These are phyloP conservation scores for Microsporum audouinii DNA, from an alignment of 2,329 filamentous ascomycete genomes.

Conservation along the genomic window DNA sequence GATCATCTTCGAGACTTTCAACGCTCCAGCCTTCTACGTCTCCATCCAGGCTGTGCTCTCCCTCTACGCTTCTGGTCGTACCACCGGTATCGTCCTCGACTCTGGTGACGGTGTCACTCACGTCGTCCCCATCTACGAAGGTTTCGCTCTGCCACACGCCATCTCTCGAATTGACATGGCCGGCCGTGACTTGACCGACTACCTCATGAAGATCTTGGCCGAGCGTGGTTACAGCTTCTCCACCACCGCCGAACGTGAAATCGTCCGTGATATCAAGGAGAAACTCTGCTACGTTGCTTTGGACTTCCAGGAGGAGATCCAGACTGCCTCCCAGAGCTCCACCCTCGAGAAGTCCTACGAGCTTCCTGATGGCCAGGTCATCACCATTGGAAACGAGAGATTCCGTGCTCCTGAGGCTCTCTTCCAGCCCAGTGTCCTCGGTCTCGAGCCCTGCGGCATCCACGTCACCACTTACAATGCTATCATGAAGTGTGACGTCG, in stretches of 20 bases:
- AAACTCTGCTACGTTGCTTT: conserved; percentile 99
- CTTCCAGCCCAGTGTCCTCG: conserved; percentile 96
- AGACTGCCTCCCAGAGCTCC: conserved; percentile 98
- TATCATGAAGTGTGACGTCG: conserved; percentile 99
- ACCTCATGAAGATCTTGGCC: conserved; percentile 98
- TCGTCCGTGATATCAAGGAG: conserved; percentile 99
- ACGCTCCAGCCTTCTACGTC: conserved; percentile 99
- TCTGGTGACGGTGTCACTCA: conserved; percentile 99
- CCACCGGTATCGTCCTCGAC: conserved; percentile 99
- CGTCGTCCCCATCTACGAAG: conserved; percentile 99
- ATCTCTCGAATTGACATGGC: conserved; percentile 99
- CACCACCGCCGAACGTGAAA: conserved; percentile 99
- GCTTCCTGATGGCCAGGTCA: conserved; percentile 98
- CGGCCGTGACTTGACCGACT: conserved; percentile 98
- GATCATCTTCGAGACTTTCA: conserved; percentile 99
- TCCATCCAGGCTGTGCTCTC: conserved; percentile 99
- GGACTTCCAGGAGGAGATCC: conserved; percentile 99
- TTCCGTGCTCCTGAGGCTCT: conserved; percentile 99
- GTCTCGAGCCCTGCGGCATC: conserved; percentile 97
- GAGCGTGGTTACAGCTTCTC: conserved; percentile 99
- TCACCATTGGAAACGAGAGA: conserved; percentile 99
- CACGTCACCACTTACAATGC: conserved; percentile 99
- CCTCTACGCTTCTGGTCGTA: conserved; percentile 99
- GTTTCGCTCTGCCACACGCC: conserved; percentile 99
- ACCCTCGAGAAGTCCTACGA: conserved; percentile 99